phyloP scores from a whole-genome alignment of 2,329 filamentous ascomycete genomes.

The Fusarium pseudocircinatum region DNA sequence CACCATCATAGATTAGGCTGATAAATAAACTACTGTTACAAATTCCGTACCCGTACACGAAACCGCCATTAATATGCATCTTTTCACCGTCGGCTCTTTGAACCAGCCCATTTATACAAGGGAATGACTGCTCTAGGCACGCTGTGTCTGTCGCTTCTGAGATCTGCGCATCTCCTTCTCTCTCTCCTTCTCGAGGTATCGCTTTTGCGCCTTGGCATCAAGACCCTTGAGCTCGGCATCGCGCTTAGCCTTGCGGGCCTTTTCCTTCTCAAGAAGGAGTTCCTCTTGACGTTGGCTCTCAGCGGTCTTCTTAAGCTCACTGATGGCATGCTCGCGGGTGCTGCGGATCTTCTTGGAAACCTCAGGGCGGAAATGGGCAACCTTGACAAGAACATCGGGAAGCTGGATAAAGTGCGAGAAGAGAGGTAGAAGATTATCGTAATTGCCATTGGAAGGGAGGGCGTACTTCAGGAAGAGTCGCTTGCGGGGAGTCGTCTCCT shows the following conservation, averaged over 20 bases:
- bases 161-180: conserved; percentile 73
- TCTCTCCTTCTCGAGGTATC: conserved; percentile 82
- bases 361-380: conserved; percentile 88
- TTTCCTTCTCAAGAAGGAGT: conserved; percentile 75
- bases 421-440: conserved; percentile 74
- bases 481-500: conserved; percentile 87
- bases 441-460: conserved; percentile 71
- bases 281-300: conserved; percentile 87
- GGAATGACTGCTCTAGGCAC: conserved; percentile 51
- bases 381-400: conserved; percentile 80
- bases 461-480: conserved; percentile 83
- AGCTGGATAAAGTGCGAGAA: conserved; percentile 85
- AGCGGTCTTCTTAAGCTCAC: conserved; percentile 79
- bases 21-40: conserved; percentile 33
- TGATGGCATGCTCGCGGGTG: conserved; percentile 82
- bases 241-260: conserved; percentile 87
- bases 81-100: neutral
- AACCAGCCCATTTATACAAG: neutral
- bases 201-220: conserved; percentile 85
- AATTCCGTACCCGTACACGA: conserved; percentile 22
- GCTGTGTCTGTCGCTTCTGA: conserved; percentile 64
- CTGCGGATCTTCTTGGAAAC: conserved; percentile 84
- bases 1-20: conserved; percentile 29
- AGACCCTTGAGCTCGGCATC: conserved; percentile 81
- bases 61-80: conserved; percentile 12